Percentiles rank a stretch among this genome's conserved stretches.
These are phyloP conservation scores for Theileria orientalis DNA, from an alignment of 169 alveolate species.

Conservation along the genomic window DNA sequence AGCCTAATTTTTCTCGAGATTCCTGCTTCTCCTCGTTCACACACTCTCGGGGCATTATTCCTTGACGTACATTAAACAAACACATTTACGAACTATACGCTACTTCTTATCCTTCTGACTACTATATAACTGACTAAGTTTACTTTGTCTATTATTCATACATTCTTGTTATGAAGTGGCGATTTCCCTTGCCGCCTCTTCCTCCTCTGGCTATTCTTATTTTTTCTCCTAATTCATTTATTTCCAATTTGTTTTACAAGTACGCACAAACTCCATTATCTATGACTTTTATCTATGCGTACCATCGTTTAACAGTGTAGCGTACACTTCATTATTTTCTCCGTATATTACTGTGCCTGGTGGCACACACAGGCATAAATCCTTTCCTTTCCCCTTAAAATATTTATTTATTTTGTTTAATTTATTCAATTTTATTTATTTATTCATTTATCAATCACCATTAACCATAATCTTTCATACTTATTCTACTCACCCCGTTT, in stretches of 20 bases:
- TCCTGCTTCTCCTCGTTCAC: slow-evolving; percentile 76
- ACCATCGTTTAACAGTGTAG: slow-evolving; percentile 25
- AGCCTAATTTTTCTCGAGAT: slow-evolving; percentile 56
- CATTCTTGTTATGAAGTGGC: slow-evolving; percentile 69
- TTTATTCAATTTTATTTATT: too few relatives aligned
- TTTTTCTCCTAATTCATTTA: slow-evolving; percentile 45
- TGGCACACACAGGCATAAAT: slow-evolving; percentile 81
- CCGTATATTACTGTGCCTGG: slow-evolving; percentile 84
- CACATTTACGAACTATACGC: background rate
- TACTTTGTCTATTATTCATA: slow-evolving; percentile 20
- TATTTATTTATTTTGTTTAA: too few relatives aligned
- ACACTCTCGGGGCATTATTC: slow-evolving; percentile 49
- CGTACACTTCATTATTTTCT: slow-evolving; percentile 54
- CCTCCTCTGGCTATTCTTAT: slow-evolving; percentile 86
- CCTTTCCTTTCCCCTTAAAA: slow-evolving; percentile 79
- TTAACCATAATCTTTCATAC: slow-evolving; percentile 8
- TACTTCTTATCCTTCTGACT: too few relatives aligned
- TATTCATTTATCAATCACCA: too few relatives aligned
- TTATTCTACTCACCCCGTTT: slow-evolving; percentile 57
- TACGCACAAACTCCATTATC: too few relatives aligned
- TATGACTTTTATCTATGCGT: slow-evolving; percentile 12
- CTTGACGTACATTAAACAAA: background rate
- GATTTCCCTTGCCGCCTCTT: slow-evolving; percentile 89
- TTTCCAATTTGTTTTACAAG: slow-evolving; percentile 57
- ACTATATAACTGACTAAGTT: background rate